Evolutionary conservation across 139 green algal genomes (phyloP).

Genomic region (Volvox africanus): DNA sequence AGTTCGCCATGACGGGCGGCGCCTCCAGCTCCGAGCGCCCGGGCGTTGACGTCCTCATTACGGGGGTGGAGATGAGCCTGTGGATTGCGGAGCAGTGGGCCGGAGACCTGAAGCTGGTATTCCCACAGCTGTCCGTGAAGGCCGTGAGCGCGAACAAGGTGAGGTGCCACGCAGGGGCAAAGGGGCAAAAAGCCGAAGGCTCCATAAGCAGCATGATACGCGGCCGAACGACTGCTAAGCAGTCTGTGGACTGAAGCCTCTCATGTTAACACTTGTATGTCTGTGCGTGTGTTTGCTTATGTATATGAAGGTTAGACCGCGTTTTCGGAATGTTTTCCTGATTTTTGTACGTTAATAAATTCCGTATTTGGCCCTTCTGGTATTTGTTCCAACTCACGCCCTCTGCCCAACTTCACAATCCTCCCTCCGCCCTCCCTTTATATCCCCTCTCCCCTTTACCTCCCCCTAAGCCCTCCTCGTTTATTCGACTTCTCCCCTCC

Average conservation of each 20-base stretch:
- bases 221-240: too few species aligned
- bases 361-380: too few species aligned
- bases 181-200: too few species aligned
- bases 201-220: too few species aligned
- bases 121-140: constrained; percentile 36
- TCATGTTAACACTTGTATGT: too few species aligned
- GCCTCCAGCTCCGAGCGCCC: background rate
- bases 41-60: constrained; percentile 35
- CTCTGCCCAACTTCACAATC: too few species aligned
- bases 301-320: too few species aligned
- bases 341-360: too few species aligned
- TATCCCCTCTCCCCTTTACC: background rate
- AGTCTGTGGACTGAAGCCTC: too few species aligned
- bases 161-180: background rate
- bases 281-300: background rate
- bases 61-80: constrained; percentile 37
- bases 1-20: background rate
- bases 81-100: constrained; percentile 47
- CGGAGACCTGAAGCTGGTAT: constrained; percentile 43
- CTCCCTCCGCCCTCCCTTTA: too few species aligned
- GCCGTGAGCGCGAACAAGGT: constrained; percentile 47
- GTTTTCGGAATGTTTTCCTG: too few species aligned
- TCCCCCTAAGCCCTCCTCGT: background rate
- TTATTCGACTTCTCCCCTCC: background rate
- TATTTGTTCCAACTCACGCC: too few species aligned